Percentiles rank a stretch among this genome's conserved stretches.
These are phyloP conservation scores for Saccharomyces jurei DNA, from an alignment of 805 yeast species.

Conservation along the genomic window DNA sequence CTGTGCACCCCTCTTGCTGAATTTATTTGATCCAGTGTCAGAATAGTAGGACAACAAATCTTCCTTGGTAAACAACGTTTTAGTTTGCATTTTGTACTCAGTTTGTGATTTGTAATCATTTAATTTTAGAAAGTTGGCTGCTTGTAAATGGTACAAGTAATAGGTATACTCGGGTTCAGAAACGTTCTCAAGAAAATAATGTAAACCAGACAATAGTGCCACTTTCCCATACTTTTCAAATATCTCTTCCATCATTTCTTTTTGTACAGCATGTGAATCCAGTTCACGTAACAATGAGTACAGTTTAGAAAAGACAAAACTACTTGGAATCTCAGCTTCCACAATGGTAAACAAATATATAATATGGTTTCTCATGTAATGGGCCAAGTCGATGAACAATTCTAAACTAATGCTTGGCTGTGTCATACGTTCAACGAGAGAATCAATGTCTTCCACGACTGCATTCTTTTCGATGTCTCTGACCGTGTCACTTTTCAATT, in stretches of 20 bases:
- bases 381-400: constrained; percentile 20
- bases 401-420: constrained; percentile 22
- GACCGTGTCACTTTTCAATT: constrained; percentile 24
- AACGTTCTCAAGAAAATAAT: constrained; percentile 18
- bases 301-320: constrained; percentile 15
- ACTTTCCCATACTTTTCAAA: constrained; percentile 22
- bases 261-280: constrained; percentile 7
- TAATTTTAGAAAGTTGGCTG: constrained; percentile 22
- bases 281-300: constrained; percentile 12
- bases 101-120: constrained; percentile 23
- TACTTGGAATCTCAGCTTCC: constrained; percentile 16
- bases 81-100: constrained; percentile 12
- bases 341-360: constrained; percentile 17
- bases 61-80: constrained; percentile 17
- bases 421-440: constrained; percentile 14
- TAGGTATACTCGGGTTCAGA: constrained; percentile 16
- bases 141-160: constrained; percentile 25
- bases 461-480: not conserved
- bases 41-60: constrained; percentile 29
- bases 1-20: constrained; percentile 24
- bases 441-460: constrained; percentile 17
- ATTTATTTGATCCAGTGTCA: constrained; percentile 25
- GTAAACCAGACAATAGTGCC: constrained; percentile 28
- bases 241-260: constrained; percentile 16
- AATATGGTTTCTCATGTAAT: constrained; percentile 8